Conservation (phyloP, 176 grass and related monocot genomes). For the Eleusine indica region DNA sequence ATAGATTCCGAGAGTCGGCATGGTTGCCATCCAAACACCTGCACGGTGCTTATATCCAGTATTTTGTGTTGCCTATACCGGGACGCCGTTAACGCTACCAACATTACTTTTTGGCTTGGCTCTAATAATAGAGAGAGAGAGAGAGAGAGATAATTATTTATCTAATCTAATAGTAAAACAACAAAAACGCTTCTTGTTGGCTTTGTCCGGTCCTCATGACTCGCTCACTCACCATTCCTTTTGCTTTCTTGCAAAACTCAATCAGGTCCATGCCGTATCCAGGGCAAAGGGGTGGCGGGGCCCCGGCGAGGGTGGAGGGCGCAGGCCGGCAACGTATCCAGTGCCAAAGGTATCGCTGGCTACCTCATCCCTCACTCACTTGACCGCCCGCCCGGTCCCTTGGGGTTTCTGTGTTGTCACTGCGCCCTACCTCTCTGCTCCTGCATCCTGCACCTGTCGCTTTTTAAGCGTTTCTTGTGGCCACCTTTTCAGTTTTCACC, state of each 20-base stretch:
- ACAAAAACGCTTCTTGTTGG: too few species aligned
- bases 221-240: not conserved
- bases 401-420: not conserved
- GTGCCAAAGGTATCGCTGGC: conserved; percentile 35
- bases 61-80: too few species aligned
- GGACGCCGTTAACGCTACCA: too few species aligned
- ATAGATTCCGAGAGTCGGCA: too few species aligned
- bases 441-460: not conserved
- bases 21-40: too few species aligned
- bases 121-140: too few species aligned
- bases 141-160: too few species aligned
- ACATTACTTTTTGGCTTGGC: too few species aligned
- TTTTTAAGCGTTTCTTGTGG: not conserved
- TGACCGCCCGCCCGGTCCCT: not conserved
- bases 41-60: too few species aligned
- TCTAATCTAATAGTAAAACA: too few species aligned
- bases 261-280: conserved; percentile 41
- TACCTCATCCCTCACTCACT: not conserved
- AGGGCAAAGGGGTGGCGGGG: conserved; percentile 17
- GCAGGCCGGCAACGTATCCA: conserved; percentile 30
- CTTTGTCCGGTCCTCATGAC: not conserved
- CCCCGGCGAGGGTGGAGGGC: conserved; percentile 5
- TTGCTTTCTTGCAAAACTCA: not conserved
- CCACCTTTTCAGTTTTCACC: not conserved
- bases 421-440: not conserved